These are phyloP conservation scores for Ganoderma leucocontextum DNA, from an alignment of 1,284 basidiomycete genomes.

Conservation along the genomic window DNA sequence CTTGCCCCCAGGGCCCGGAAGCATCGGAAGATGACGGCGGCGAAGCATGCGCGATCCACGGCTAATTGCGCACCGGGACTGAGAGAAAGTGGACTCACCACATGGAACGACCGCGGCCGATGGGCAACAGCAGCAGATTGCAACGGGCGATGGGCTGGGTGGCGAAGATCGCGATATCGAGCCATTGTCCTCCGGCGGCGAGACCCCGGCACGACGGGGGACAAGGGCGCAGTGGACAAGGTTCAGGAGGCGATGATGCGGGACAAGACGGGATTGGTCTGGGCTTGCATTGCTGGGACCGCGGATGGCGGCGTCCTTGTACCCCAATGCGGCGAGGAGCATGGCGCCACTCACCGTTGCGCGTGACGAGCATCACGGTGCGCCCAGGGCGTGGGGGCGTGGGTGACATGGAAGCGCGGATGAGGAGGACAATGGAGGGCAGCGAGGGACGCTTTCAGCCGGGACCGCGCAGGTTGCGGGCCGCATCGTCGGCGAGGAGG, in stretches of 20 bases:
- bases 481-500: conserved; percentile 35
- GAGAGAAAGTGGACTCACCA: conserved; percentile 23
- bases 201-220: conserved; percentile 16
- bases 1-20: conserved; percentile 2
- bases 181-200: conserved; percentile 18
- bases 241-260: conserved; percentile 21
- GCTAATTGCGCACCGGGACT: conserved; percentile 1
- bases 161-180: conserved; percentile 9
- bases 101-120: conserved; percentile 11
- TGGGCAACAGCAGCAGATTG: conserved; percentile 7
- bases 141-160: conserved; percentile 13
- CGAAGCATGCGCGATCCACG: conserved; percentile 5
- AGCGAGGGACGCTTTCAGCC: conserved; percentile 35
- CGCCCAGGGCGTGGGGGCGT: conserved; percentile 8
- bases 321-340: conserved; percentile 8
- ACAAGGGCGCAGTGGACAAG: conserved; percentile 25
- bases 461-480: conserved; percentile 36
- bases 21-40: conserved; percentile 13
- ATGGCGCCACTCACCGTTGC: conserved; percentile 8
- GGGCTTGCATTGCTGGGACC: conserved; percentile 2
- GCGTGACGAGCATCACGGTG: conserved; percentile 27
- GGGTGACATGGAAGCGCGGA: conserved; percentile 13
- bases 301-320: conserved; percentile 17
- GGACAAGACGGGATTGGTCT: conserved; percentile 8
- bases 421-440: conserved; percentile 19